Evolutionary conservation across 176 grass and related monocot genomes (phyloP), one percentile per base, ranked within the genome.

Genomic region (Carex kokanica): DNA sequence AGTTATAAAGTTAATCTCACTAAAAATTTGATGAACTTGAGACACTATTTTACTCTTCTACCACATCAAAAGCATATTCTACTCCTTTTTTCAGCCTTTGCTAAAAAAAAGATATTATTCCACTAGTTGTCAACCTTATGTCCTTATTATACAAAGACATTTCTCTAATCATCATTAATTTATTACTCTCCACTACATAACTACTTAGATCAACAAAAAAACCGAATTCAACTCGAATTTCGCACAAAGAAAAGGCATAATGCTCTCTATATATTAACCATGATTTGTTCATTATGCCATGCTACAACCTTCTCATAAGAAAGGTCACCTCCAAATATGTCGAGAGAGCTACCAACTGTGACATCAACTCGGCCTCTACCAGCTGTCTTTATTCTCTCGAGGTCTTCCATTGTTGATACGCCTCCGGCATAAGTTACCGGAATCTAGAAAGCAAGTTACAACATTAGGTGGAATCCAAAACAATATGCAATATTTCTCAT

Each of bases 331-430:
- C 96, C 93, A 62, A 99, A 99, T 84, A 95, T 90, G 84, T 95
- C 89, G 32, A 95, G 81, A 64, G 96, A 82, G 40, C 96, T 95
- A 11, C 93, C 96, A 52, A 99, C 89, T 15, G 93, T 93, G 34
- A 93, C 85, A 86, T 90, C 89, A 36, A 99, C 96, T 27, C 10
- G 89, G 25, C 79, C 70, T 17, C 82, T 87, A n/a, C 93, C 89
- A 61, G 93, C 93, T 83, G 81, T 89, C 81, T 91, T 99, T 90
- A 99, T 99, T 86, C 74, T 86, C 83, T 99, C 93, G 5, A 99
- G 88, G 64, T 99, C 89, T 9, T 90, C 89, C 80, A 99, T 93
- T 58, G 72, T 95, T 20, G 96, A 90, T 25, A 98, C 95, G 5
- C 92, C 93, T 49, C 93, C 91, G 43, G 93, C 93, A 72, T 95